These are phyloP conservation scores for Cydonia oblonga DNA, from an alignment of 331 rosid species.

Conservation along the genomic window DNA sequence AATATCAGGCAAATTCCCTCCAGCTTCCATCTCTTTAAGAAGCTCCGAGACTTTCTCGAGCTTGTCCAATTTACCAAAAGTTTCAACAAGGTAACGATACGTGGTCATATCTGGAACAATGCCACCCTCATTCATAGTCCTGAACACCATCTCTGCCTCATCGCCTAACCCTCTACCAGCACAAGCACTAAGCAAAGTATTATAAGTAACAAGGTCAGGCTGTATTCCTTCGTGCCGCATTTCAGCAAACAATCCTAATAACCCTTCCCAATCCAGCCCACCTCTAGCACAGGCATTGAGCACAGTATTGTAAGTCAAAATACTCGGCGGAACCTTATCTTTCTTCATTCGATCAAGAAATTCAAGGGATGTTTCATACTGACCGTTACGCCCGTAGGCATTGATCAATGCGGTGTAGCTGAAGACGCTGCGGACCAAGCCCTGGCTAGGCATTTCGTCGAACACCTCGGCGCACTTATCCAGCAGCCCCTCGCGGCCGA, in stretches of 20 bases:
- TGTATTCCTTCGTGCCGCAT: constrained; percentile 93
- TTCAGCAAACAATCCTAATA: constrained; percentile 87
- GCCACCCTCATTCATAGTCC: constrained; percentile 94
- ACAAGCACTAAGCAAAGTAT: constrained; percentile 85
- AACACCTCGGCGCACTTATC: constrained; percentile 77
- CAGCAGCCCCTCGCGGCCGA: constrained; percentile 71
- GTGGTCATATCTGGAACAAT: constrained; percentile 74
- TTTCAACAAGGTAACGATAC: constrained; percentile 59
- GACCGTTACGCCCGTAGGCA: constrained; percentile 90
- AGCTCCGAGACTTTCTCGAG: constrained; percentile 69
- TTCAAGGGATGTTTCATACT: constrained; percentile 46
- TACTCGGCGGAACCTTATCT: constrained; percentile 58
- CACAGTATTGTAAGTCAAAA: constrained; percentile 79
- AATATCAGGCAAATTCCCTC: constrained; percentile 76
- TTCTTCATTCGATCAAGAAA: constrained; percentile 56
- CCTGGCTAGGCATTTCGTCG: constrained; percentile 81
- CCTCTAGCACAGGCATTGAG: constrained; percentile 92
- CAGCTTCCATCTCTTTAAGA: constrained; percentile 78
- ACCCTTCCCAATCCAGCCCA: constrained; percentile 90
- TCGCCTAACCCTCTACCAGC: constrained; percentile 69
- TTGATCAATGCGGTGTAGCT: constrained; percentile 82
- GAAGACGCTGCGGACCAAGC: constrained; percentile 54
- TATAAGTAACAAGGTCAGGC: constrained; percentile 77
- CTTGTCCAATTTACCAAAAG: constrained; percentile 64
- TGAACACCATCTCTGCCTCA: constrained; percentile 90